Conservation (phyloP, 1,139 yeast genomes). For the Saccharomycopsis crataegensis region DNA sequence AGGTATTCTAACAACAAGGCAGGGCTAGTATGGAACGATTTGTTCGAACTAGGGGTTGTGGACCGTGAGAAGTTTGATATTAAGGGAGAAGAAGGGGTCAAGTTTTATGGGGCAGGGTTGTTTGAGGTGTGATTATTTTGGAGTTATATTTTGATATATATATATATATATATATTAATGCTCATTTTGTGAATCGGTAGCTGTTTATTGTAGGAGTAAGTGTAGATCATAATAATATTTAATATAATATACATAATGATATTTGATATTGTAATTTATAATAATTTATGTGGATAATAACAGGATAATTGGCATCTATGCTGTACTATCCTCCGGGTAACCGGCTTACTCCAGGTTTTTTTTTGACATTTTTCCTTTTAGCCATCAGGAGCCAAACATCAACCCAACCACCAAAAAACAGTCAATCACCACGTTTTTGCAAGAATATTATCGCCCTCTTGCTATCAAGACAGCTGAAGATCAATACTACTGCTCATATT, state of each 20-base stretch:
- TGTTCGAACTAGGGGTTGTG: slow-evolving; percentile 54
- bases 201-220: not conserved
- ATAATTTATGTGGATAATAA: too few species aligned
- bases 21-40: slow-evolving; percentile 67
- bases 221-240: not conserved
- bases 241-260: not conserved
- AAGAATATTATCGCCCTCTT: too few species aligned
- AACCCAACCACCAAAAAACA: too few species aligned
- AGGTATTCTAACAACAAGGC: slow-evolving; percentile 71
- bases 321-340: too few species aligned
- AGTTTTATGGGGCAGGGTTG: slow-evolving; percentile 21
- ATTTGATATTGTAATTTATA: too few species aligned
- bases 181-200: not conserved
- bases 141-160: slow-evolving; percentile 25
- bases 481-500: too few species aligned
- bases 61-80: slow-evolving; percentile 21
- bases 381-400: too few species aligned
- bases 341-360: too few species aligned
- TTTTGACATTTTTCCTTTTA: too few species aligned
- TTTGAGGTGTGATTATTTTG: slow-evolving; percentile 33
- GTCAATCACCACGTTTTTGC: too few species aligned
- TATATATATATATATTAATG: not conserved
- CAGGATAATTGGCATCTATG: too few species aligned
- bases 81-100: slow-evolving; percentile 26
- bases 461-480: too few species aligned